phyloP scores from a whole-genome alignment of 2,329 filamentous ascomycete species.

The Pestalotiopsis sp. region DNA sequence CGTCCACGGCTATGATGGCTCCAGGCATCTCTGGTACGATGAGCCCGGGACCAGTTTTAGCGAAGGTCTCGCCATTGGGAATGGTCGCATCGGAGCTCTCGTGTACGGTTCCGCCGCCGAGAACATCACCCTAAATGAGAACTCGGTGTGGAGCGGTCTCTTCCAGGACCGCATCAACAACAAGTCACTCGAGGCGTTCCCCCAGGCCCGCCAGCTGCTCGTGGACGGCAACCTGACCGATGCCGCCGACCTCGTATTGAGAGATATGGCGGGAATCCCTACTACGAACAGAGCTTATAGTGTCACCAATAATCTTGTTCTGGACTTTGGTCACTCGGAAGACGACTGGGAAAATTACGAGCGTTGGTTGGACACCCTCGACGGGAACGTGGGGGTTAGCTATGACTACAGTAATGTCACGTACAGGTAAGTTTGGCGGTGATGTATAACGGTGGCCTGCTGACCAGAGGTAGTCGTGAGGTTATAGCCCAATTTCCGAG shows the following conservation, averaged over 20 bases:
- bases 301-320: constrained; percentile 29
- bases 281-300: constrained; percentile 41
- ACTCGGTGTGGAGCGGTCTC: constrained; percentile 46
- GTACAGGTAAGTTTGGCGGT: constrained; percentile 29
- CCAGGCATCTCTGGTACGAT: constrained; percentile 7
- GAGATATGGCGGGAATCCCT: constrained; percentile 38
- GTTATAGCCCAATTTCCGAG: constrained; percentile 7
- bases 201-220: constrained; percentile 37
- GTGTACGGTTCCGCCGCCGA: constrained; percentile 25
- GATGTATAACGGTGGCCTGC: constrained; percentile 36
- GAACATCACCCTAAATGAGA: constrained; percentile 46
- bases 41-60: not conserved
- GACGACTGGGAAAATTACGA: constrained; percentile 20
- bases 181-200: constrained; percentile 35
- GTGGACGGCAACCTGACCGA: constrained; percentile 31
- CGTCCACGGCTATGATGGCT: not conserved
- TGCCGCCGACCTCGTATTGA: constrained; percentile 35
- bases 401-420: constrained; percentile 31
- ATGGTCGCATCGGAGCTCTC: constrained; percentile 9
- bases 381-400: constrained; percentile 32
- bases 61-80: not conserved
- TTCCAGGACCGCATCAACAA: constrained; percentile 40
- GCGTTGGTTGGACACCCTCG: constrained; percentile 33
- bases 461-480: constrained; percentile 16
- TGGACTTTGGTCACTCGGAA: constrained; percentile 15